Evolutionary conservation across 805 yeast species (phyloP).

Genomic region (Kregervanrija fluxuum): DNA sequence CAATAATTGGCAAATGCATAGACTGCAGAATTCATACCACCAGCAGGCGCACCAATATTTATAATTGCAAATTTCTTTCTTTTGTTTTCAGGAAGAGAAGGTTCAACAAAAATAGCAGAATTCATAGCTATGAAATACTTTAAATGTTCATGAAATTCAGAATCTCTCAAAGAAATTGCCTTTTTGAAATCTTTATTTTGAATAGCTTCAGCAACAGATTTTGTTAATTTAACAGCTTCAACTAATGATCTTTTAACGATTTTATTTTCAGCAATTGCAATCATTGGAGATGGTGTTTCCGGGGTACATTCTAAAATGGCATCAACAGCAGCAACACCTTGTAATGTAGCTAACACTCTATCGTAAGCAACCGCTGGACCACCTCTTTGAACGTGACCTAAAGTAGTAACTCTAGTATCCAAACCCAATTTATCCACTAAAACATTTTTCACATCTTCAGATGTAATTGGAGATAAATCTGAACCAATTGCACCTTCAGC

Average conservation of each 20-base stretch:
- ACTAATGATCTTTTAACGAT: slow-evolving; percentile 61
- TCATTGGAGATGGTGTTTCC: slow-evolving; percentile 72
- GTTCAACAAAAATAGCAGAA: slow-evolving; percentile 60
- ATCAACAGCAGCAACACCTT: slow-evolving; percentile 76
- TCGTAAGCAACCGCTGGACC: slow-evolving; percentile 76
- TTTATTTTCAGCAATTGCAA: slow-evolving; percentile 65
- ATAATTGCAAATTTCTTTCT: slow-evolving; percentile 61
- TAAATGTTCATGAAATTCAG: slow-evolving; percentile 60
- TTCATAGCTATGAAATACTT: slow-evolving; percentile 57
- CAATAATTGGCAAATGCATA: slow-evolving; percentile 69
- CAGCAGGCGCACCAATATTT: slow-evolving; percentile 77
- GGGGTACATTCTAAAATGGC: slow-evolving; percentile 65
- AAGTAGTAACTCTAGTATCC: slow-evolving; percentile 70
- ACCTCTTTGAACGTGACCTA: slow-evolving; percentile 81
- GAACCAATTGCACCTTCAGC: slow-evolving; percentile 80
- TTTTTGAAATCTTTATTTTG: slow-evolving; percentile 55
- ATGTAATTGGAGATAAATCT: slow-evolving; percentile 59
- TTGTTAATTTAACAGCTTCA: slow-evolving; percentile 66
- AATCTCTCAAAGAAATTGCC: slow-evolving; percentile 66
- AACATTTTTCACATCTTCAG: slow-evolving; percentile 58
- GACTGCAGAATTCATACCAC: slow-evolving; percentile 73
- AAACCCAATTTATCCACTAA: slow-evolving; percentile 55
- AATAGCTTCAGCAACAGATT: slow-evolving; percentile 66
- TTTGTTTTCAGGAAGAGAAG: slow-evolving; percentile 45
- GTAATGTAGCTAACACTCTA: slow-evolving; percentile 64